Evolutionary conservation across 2,329 filamentous ascomycete species (phyloP), one percentile per base, ranked within the genome.

Genomic region (Fusarium robinianum): DNA sequence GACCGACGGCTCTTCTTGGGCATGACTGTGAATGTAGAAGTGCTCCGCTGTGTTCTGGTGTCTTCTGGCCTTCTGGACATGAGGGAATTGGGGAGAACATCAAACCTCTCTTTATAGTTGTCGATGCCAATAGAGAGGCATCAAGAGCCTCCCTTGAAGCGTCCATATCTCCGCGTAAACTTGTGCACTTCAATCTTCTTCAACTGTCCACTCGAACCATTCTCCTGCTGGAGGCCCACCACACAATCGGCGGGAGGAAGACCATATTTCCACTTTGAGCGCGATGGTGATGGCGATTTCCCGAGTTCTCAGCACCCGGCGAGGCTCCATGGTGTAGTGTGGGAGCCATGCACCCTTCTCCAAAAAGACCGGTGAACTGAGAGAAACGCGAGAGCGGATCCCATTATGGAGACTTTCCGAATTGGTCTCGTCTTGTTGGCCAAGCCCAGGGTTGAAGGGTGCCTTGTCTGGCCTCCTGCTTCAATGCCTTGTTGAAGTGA

Each of bases 1-100:
- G 52, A 53, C 6, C 29, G 42, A 16, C 46, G 33, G 8, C 32
- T 46, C 36, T 45, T 57, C 42, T 41, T 39, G 2, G 57, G 43
- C 57, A 60, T 60, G 22, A 15, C 12, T 27, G 14, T 15, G n/a
- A 8, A 27, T 9, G 5, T 14, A 31, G 11, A 6, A 6, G n/a
- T 1, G 21, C 9, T 19, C 11, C 4, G 4, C n/a, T 21, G 4
- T 2, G 12, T 11, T 4, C 1, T 1, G 3, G 15, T 12, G 17
- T 16, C 7, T 10, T n/a, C 8, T 11, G 6, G 6, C 8, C 11
- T 33, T 19, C 9, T 37, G 16, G 8, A 10, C 5, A 30, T n/a
- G n/a, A n/a, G n/a, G 5, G 8, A 24, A 4, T 6, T 6, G 15
- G 12, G 6, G 7, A 24, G 8, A 16, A 8, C n/a, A n/a, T n/a